Evolutionary conservation across 2,329 filamentous ascomycete species (phyloP), one percentile per base, ranked within the genome.

Genomic region (Harringtonia lauricola): DNA sequence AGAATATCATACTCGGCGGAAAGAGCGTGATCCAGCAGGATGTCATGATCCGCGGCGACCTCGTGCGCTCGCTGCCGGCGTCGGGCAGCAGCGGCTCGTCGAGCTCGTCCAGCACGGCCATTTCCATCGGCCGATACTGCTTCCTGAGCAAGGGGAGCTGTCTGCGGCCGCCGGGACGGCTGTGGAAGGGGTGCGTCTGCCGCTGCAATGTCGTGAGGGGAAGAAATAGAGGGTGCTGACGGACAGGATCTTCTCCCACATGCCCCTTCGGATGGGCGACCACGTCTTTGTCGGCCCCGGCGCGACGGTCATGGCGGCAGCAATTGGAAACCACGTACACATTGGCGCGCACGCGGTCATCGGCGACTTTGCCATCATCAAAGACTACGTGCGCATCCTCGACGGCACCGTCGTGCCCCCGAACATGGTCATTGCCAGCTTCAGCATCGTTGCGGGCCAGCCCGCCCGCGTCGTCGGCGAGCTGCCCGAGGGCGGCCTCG

Each of bases 1-100:
- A 94, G 55, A 94, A 96, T 66, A 96, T 98, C 65, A 95, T 95
- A 64, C 83, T 98, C 2, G 92, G 88, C 54, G 92, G 92, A 50
- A 94, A 87, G 65, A 94, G 89, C 1, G 87, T 96, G 49, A 94
- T 98, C 58, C 88, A 95, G 71, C 83, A 88, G 49, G 89, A 95
- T 58, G 90, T 88, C 55, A 88, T 92, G 64, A 87, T 98, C 58
- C 83, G 92, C 39, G 92, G 90, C 36, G 92, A 98, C 58, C 76
- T 98, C 17, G 74, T 83, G 36, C 76, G 71, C 42, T 79, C 72
- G 8, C 68, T 65, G 9, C 65, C 70, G 3, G 57, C 69, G 2
- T 61, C 66, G 1, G 65, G 66, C 8, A 56, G 62, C 3, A 58
- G 59, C 2, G 55, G 59, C 8, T 42, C 35, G 14, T 34, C 42